phyloP scores from a whole-genome alignment of 208 protist genomes.

The Angomonas deanei region DNA sequence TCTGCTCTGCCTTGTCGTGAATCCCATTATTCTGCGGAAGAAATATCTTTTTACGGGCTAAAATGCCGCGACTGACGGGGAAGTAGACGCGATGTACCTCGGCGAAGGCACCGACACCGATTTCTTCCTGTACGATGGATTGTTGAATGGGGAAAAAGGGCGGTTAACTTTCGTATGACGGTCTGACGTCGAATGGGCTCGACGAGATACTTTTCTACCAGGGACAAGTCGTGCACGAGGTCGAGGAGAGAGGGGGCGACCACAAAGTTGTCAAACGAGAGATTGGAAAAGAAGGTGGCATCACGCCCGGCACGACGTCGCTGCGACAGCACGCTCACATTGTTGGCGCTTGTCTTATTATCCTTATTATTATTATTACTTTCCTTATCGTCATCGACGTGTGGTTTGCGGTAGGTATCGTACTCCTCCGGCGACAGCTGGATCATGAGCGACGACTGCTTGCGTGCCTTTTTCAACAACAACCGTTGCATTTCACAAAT shows the following conservation, averaged over 20 bases:
- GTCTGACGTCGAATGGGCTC: conserved; percentile 44
- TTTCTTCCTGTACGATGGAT: conserved; percentile 50
- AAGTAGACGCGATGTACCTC: conserved; percentile 77
- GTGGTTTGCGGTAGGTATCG: not conserved
- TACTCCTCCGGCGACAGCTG: not conserved
- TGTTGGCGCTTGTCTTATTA: not conserved
- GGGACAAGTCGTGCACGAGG: not conserved
- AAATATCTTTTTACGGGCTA: conserved; percentile 82
- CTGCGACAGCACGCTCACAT: not conserved
- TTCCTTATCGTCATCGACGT: not conserved
- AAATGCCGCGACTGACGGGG: conserved; percentile 50
- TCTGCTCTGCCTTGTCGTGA: not conserved
- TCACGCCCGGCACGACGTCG: no score
- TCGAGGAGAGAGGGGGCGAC: not conserved
- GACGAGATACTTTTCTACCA: not conserved
- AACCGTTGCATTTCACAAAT: not conserved
- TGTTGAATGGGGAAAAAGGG: no score
- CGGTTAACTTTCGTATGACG: conserved; percentile 47
- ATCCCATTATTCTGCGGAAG: conserved; percentile 22
- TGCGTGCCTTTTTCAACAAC: not conserved
- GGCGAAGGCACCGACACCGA: conserved; percentile 68
- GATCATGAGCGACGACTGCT: not conserved
- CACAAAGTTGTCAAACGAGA: not conserved
- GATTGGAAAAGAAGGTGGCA: not conserved
- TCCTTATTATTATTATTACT: not conserved